Percentiles rank a stretch among this genome's conserved stretches.
Evolutionary conservation across 2,329 filamentous ascomycete genomes (phyloP).

Genomic region (Xylariaceae sp.): DNA sequence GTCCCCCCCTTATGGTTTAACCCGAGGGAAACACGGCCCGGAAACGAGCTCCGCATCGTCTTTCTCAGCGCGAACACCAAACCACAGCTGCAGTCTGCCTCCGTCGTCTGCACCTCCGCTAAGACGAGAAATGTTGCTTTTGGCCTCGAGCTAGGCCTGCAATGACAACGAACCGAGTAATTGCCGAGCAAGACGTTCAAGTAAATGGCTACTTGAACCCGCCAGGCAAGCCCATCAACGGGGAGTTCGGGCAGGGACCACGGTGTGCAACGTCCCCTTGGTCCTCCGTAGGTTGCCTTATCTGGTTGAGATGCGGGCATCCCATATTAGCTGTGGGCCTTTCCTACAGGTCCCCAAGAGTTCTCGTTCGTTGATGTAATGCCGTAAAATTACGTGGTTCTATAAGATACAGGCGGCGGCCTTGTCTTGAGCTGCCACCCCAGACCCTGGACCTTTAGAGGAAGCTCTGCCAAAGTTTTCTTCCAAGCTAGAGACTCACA

Average conservation of each 20-base stretch:
- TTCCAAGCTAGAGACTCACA: conserved; percentile 6
- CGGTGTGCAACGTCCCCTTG: conserved; percentile 18
- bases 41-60: conserved; percentile 15
- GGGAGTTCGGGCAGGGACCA: conserved; percentile 18
- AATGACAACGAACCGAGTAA: neutral
- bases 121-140: no score
- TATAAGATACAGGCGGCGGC: conserved; percentile 18
- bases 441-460: neutral
- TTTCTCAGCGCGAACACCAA: neutral
- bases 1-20: conserved; percentile 19
- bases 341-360: conserved; percentile 5
- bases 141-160: no score
- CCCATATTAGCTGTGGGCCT: conserved; percentile 15
- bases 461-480: conserved; percentile 1
- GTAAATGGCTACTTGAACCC: conserved; percentile 21
- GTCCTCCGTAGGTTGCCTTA: conserved; percentile 27
- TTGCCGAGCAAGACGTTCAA: conserved; percentile 10
- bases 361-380: no score
- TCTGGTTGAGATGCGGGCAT: conserved; percentile 18
- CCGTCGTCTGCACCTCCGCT: neutral
- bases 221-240: conserved; percentile 21
- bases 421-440: neutral
- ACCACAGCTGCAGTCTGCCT: conserved; percentile 1
- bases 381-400: no score
- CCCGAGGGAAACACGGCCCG: conserved; percentile 26